These are phyloP conservation scores for Dactylellina parvicollis DNA, from an alignment of 2,329 filamentous ascomycete species.

Conservation along the genomic window DNA sequence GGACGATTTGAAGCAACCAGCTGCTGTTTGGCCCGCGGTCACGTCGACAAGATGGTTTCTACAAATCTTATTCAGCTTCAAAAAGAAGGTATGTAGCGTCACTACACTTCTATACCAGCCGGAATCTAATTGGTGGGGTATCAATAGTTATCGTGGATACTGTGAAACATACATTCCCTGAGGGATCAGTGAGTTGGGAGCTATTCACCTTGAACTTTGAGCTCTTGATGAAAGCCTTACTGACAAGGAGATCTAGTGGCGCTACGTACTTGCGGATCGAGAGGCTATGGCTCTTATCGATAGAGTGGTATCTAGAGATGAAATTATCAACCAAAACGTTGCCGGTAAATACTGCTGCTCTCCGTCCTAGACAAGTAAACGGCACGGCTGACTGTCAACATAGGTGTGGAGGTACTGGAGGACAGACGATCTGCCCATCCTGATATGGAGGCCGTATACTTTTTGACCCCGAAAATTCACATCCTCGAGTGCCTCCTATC, in stretches of 20 bases:
- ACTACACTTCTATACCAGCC: background rate
- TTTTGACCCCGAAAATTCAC: constrained; percentile 84
- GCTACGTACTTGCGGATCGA: constrained; percentile 90
- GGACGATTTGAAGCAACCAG: constrained; percentile 9
- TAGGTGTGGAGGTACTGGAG: constrained; percentile 95
- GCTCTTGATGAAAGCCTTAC: background rate
- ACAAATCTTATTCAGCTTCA: constrained; percentile 50
- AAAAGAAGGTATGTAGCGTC: constrained; percentile 20
- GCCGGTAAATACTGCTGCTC: constrained; percentile 73
- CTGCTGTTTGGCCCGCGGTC: constrained; percentile 1
- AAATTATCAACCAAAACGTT: constrained; percentile 95
- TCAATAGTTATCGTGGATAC: constrained; percentile 35
- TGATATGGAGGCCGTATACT: constrained; percentile 93
- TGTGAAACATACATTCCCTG: constrained; percentile 31
- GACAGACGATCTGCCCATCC: constrained; percentile 81
- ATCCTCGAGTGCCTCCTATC: constrained; percentile 94
- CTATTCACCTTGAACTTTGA: background rate
- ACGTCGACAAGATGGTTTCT: constrained; percentile 33
- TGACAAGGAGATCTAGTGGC: constrained; percentile 74
- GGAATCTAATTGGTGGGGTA: background rate
- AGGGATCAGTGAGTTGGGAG: constrained; percentile 37
- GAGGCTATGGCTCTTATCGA: constrained; percentile 84
- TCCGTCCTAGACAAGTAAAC: background rate
- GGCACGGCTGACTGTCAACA: constrained; percentile 54
- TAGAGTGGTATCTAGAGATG: constrained; percentile 92